These are phyloP conservation scores for Phyllosticta citriasiana DNA, from an alignment of 2,329 filamentous ascomycete species.

Conservation along the genomic window DNA sequence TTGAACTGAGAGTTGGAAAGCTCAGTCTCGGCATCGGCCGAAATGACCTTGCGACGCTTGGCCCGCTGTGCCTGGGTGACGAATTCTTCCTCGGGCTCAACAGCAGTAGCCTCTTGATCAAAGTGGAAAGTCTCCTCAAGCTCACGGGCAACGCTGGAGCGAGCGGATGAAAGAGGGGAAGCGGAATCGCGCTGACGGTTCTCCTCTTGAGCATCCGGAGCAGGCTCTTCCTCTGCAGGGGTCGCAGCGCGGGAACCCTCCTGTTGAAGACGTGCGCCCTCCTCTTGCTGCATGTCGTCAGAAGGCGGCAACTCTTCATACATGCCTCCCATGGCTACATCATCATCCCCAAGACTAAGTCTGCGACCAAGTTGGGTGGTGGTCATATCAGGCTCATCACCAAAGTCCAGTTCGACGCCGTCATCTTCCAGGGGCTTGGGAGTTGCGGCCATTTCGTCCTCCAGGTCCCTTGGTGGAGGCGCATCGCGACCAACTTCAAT, in stretches of 20 bases:
- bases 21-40: conserved; percentile 71
- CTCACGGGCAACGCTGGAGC: conserved; percentile 45
- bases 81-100: conserved; percentile 44
- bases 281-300: conserved; percentile 31
- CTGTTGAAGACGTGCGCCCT: conserved; percentile 29
- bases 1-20: conserved; percentile 70
- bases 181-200: conserved; percentile 34
- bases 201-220: not conserved
- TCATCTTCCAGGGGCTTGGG: conserved; percentile 49
- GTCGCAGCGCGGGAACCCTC: conserved; percentile 1
- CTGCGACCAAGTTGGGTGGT: conserved; percentile 3
- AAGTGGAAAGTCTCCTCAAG: conserved; percentile 51
- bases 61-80: conserved; percentile 59
- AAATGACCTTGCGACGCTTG: conserved; percentile 72
- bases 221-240: not conserved
- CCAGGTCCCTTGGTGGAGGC: conserved; percentile 42
- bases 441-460: conserved; percentile 22
- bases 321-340: conserved; percentile 37
- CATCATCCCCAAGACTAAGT: conserved; percentile 14
- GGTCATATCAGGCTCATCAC: conserved; percentile 19
- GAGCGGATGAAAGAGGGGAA: conserved; percentile 46
- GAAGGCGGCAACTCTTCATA: conserved; percentile 23
- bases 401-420: conserved; percentile 36
- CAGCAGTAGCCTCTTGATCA: conserved; percentile 21
- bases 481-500: conserved; percentile 89